These are phyloP conservation scores for Termitomyces sp. DNA, from an alignment of 768 basidiomycete species.

Conservation along the genomic window DNA sequence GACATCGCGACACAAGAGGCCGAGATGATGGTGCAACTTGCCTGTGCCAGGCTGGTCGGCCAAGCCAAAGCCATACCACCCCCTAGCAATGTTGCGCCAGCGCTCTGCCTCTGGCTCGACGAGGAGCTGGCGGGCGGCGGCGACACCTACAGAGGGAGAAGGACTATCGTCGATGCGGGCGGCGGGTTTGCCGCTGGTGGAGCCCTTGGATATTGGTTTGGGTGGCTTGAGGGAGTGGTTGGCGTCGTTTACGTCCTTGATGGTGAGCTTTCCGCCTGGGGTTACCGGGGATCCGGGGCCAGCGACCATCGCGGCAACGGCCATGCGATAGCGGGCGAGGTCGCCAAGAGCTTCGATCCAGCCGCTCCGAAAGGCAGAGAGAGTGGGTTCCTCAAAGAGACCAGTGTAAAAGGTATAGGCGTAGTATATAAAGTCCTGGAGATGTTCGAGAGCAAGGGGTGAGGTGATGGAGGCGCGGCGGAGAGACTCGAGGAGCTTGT, in stretches of 20 bases:
- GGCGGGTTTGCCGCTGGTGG: constrained; percentile 42
- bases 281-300: constrained; percentile 29
- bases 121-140: constrained; percentile 75
- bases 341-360: constrained; percentile 99
- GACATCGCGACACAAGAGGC: constrained; percentile 78
- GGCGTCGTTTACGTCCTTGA: constrained; percentile 48
- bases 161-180: constrained; percentile 60
- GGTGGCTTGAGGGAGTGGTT: constrained; percentile 6
- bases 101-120: constrained; percentile 89
- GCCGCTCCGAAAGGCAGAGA: constrained; percentile 64
- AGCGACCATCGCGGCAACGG: constrained; percentile 81
- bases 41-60: constrained; percentile 91
- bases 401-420: constrained; percentile 93
- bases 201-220: constrained; percentile 13
- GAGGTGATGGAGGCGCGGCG: constrained; percentile 75
- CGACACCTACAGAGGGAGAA: constrained; percentile 77
- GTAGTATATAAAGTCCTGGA: constrained; percentile 93
- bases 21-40: constrained; percentile 91
- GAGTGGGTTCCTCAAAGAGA: constrained; percentile 74
- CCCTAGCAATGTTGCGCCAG: constrained; percentile 84
- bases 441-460: constrained; percentile 75
- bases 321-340: constrained; percentile 91
- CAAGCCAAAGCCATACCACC: constrained; percentile 90
- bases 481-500: constrained; percentile 85
- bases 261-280: constrained; percentile 39